Evolutionary conservation across 495 filamentous ascomycete genomes (phyloP).

Genomic region (Neurospora tetraspora): DNA sequence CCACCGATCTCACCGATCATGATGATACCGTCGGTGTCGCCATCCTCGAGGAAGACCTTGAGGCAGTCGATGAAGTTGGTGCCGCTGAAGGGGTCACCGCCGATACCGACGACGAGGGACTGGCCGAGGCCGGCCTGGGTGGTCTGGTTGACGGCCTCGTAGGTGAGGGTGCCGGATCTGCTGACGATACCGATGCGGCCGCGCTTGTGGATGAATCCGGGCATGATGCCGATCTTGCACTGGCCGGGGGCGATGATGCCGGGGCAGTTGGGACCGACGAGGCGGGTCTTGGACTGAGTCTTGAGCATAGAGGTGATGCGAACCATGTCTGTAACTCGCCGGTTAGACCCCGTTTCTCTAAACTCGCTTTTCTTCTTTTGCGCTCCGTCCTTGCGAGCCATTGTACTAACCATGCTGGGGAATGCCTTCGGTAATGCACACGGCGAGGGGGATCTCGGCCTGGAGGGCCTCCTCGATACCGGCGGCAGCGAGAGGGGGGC

Average conservation of each 20-base stretch:
- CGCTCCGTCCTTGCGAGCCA: background rate
- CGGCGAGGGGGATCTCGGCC: slow-evolving; percentile 85
- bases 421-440: slow-evolving; percentile 98
- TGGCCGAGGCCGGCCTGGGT: slow-evolving; percentile 94
- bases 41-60: slow-evolving; percentile 89
- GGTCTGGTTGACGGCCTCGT: slow-evolving; percentile 99
- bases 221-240: slow-evolving; percentile 99
- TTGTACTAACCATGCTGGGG: slow-evolving; percentile 74
- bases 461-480: slow-evolving; percentile 95
- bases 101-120: slow-evolving; percentile 96
- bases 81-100: slow-evolving; percentile 96
- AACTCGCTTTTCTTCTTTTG: no score
- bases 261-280: slow-evolving; percentile 97
- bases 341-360: slow-evolving; percentile 5
- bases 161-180: slow-evolving; percentile 94
- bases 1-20: slow-evolving; percentile 99
- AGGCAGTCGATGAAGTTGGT: slow-evolving; percentile 99
- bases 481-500: slow-evolving; percentile 79
- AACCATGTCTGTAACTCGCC: slow-evolving; percentile 70
- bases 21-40: slow-evolving; percentile 97
- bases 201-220: slow-evolving; percentile 99
- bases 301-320: slow-evolving; percentile 97
- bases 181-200: slow-evolving; percentile 98
- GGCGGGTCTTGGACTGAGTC: slow-evolving; percentile 90
- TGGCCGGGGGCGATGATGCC: slow-evolving; percentile 95